Conservation (phyloP, 495 filamentous ascomycete genomes). For the Cercophora sp. region DNA sequence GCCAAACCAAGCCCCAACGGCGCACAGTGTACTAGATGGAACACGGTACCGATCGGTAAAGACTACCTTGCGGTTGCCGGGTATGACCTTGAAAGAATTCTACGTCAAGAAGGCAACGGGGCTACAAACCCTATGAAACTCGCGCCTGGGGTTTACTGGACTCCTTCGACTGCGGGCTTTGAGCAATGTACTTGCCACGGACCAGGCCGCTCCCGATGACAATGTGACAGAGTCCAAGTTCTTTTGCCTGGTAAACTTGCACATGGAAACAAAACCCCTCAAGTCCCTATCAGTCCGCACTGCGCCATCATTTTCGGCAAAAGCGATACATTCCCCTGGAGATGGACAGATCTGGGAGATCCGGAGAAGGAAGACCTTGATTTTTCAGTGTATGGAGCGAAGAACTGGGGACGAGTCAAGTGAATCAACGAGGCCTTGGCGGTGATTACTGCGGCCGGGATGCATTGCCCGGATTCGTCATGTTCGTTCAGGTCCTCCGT, state of each 20-base stretch:
- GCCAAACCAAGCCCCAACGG: neutral
- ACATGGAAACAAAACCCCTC: neutral
- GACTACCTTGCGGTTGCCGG: constrained; percentile 9
- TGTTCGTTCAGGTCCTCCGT: too few species aligned
- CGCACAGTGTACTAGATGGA: neutral
- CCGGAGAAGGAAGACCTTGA: neutral
- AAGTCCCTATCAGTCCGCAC: neutral
- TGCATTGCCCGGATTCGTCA: too few species aligned
- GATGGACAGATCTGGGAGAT: neutral
- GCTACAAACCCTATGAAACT: neutral
- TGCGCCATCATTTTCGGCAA: neutral
- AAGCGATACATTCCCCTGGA: neutral
- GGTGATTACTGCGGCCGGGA: too few species aligned
- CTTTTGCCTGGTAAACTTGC: neutral
- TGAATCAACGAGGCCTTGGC: too few species aligned
- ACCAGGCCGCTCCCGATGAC: neutral
- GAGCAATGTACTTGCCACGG: neutral
- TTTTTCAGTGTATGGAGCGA: too few species aligned
- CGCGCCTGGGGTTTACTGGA: constrained; percentile 8
- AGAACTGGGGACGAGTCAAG: too few species aligned
- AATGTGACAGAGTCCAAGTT: neutral
- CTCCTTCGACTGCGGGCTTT: neutral
- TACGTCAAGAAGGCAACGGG: constrained; percentile 6
- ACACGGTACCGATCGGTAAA: neutral
- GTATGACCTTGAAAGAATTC: constrained; percentile 6